These are phyloP conservation scores for Meyerozyma carpophila DNA, from an alignment of 1,139 yeast genomes.

Conservation along the genomic window DNA sequence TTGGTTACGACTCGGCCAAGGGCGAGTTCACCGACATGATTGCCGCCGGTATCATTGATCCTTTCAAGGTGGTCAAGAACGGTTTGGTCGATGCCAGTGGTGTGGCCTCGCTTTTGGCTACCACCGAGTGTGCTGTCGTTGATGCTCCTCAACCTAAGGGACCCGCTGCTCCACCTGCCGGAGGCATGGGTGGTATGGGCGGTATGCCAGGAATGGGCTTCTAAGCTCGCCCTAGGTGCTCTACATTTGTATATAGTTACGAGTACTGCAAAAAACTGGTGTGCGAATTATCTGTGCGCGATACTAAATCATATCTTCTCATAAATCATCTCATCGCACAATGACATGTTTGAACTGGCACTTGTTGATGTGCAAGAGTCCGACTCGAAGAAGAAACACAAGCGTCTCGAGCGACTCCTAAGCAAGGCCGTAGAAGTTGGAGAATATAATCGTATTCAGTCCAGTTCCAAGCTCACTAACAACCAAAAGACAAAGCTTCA, in stretches of 20 bases:
- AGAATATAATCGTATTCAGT: conserved; percentile 11
- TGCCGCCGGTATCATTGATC: conserved; percentile 97
- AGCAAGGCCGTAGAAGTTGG: conserved; percentile 16
- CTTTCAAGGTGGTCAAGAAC: conserved; percentile 97
- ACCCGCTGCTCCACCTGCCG: conserved; percentile 59
- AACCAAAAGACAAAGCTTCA: conserved; percentile 3
- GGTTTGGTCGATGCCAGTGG: conserved; percentile 97
- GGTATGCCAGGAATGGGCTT: conserved; percentile 30
- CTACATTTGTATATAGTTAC: conserved; percentile 3
- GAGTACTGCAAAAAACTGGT: not conserved
- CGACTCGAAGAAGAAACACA: conserved; percentile 10
- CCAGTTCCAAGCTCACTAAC: conserved; percentile 6
- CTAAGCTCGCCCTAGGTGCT: conserved; percentile 8
- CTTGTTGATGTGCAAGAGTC: conserved; percentile 10
- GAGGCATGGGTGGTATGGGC: conserved; percentile 48
- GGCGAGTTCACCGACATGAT: conserved; percentile 96
- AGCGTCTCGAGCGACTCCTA: conserved; percentile 12
- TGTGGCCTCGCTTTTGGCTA: conserved; percentile 95
- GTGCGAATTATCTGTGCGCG: not conserved
- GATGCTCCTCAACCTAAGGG: conserved; percentile 92
- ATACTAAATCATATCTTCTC: not conserved
- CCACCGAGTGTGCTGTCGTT: conserved; percentile 98
- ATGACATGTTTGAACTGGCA: conserved; percentile 17
- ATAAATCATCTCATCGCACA: not conserved
- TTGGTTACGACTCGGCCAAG: conserved; percentile 91